Evolutionary conservation across 768 basidiomycete species (phyloP).

Genomic region (Galerina sulciceps): DNA sequence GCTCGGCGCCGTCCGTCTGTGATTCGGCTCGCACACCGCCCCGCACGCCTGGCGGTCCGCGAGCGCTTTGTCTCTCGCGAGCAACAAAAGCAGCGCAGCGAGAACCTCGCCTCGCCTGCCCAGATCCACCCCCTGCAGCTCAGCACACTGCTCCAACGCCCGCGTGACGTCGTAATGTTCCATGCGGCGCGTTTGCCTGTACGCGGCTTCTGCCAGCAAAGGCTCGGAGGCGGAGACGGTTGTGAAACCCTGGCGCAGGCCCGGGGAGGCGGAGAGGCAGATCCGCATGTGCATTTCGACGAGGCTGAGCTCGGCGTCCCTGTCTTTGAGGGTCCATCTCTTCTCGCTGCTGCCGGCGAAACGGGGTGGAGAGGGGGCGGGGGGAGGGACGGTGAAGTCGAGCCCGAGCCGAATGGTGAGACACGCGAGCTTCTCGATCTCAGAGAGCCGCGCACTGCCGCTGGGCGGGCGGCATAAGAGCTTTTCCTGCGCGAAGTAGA

Average conservation of each 20-base stretch:
- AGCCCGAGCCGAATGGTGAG: neutral
- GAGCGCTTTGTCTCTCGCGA: constrained; percentile 27
- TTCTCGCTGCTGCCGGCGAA: no score
- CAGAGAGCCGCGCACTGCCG: neutral
- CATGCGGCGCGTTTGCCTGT: neutral
- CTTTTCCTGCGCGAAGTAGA: neutral
- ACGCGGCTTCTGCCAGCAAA: constrained; percentile 30
- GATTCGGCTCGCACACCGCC: neutral
- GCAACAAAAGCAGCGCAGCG: constrained; percentile 17
- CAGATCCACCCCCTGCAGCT: constrained; percentile 16
- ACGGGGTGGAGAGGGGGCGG: no score
- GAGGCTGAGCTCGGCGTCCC: constrained; percentile 16
- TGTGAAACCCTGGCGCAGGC: constrained; percentile 19
- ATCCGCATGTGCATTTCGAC: constrained; percentile 33
- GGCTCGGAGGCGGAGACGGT: constrained; percentile 31
- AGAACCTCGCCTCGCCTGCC: constrained; percentile 28
- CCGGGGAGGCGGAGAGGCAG: constrained; percentile 15
- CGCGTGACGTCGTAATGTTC: no score
- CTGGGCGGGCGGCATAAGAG: neutral
- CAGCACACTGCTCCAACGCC: constrained; percentile 4
- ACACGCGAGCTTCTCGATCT: neutral
- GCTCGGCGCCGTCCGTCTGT: no score
- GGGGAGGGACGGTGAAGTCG: neutral
- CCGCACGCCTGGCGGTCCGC: no score
- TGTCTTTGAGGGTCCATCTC: no score